Evolutionary conservation across 2,329 filamentous ascomycete genomes (phyloP).

Genomic region (Alternaria consortialis): DNA sequence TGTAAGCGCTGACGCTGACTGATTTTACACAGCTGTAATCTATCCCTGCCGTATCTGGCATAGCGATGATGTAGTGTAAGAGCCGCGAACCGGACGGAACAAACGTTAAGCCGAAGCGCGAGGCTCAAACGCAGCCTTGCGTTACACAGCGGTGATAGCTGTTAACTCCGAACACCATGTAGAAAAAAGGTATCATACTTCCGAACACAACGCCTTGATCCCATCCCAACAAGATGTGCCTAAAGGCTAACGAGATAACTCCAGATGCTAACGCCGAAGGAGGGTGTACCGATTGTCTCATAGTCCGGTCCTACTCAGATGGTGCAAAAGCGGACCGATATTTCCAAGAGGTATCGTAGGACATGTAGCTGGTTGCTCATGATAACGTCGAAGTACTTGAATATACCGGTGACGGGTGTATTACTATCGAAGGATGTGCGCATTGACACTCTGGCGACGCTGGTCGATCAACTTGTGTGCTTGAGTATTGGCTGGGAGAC

Average conservation of each 20-base stretch:
- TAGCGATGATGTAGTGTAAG: not conserved
- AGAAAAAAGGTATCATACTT: not conserved
- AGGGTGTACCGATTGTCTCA: not conserved
- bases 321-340: not conserved
- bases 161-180: slow-evolving; percentile 8
- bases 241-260: no score
- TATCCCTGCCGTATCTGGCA: not conserved
- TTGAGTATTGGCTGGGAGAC: slow-evolving; percentile 12
- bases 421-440: slow-evolving; percentile 9
- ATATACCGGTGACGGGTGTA: slow-evolving; percentile 2
- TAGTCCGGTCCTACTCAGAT: not conserved
- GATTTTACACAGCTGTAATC: not conserved
- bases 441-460: slow-evolving; percentile 17
- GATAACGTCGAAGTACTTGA: not conserved
- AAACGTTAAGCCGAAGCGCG: not conserved
- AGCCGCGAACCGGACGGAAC: not conserved
- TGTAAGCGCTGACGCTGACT: slow-evolving; percentile 1
- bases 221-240: not conserved
- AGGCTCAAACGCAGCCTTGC: not conserved
- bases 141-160: not conserved
- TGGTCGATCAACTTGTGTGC: slow-evolving; percentile 6
- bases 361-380: not conserved
- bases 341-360: not conserved
- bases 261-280: not conserved
- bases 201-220: not conserved